Conservation (phyloP, 2,329 filamentous ascomycete species). For the Neonectria sp. region DNA sequence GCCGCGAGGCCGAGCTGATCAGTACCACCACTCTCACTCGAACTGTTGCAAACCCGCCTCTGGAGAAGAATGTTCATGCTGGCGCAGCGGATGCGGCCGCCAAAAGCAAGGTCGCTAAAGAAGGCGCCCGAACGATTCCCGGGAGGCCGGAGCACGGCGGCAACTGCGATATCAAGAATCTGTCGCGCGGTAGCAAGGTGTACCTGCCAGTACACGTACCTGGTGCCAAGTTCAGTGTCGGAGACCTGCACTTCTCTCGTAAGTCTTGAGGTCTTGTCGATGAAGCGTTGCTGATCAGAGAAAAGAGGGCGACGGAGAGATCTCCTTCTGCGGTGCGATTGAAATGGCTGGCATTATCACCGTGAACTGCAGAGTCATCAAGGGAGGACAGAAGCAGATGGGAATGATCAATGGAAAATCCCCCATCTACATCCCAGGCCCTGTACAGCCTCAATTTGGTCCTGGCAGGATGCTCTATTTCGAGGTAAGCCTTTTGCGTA, state of each 20-base stretch:
- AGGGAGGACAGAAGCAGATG: constrained; percentile 81
- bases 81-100: constrained; percentile 73
- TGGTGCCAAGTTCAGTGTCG: constrained; percentile 91
- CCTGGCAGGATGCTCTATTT: constrained; percentile 72
- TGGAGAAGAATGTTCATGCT: constrained; percentile 80
- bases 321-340: constrained; percentile 90
- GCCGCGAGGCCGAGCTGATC: constrained; percentile 85
- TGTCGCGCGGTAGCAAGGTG: constrained; percentile 84
- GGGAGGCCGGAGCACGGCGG: constrained; percentile 89
- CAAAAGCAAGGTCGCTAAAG: constrained; percentile 77
- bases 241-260: constrained; percentile 87
- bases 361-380: constrained; percentile 90
- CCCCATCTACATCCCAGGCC: constrained; percentile 88
- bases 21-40: constrained; percentile 75
- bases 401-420: constrained; percentile 74
- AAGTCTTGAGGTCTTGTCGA: constrained; percentile 9
- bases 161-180: constrained; percentile 93
- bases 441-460: constrained; percentile 90
- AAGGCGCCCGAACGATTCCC: constrained; percentile 89
- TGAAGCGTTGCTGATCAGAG: not conserved
- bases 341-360: constrained; percentile 96
- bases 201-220: constrained; percentile 90
- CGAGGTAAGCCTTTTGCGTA: constrained; percentile 60
- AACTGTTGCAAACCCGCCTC: constrained; percentile 83
- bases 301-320: constrained; percentile 88